Conservation (phyloP, 495 filamentous ascomycete genomes). For the Amorphotheca resinae region DNA sequence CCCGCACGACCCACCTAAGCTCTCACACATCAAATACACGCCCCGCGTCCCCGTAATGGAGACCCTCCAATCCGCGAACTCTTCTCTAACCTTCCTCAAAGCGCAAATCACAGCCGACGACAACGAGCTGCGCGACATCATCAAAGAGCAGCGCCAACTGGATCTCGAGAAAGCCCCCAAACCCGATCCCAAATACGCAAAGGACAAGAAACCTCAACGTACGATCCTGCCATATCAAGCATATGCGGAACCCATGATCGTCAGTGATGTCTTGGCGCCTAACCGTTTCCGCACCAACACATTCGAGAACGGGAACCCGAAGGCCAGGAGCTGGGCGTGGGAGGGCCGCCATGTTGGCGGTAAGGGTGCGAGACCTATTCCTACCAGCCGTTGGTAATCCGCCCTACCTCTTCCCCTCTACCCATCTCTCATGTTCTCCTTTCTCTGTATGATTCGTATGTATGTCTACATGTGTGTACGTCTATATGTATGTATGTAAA, state of each 20-base stretch:
- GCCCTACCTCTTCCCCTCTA: neutral
- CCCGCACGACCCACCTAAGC: constrained; percentile 37
- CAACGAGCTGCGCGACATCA: constrained; percentile 58
- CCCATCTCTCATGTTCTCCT: neutral
- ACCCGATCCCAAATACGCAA: constrained; percentile 7
- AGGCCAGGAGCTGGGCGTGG: constrained; percentile 13
- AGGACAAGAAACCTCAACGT: neutral
- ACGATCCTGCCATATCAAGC: constrained; percentile 12
- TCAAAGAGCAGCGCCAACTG: constrained; percentile 40
- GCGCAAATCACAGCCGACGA: constrained; percentile 75
- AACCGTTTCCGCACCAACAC: constrained; percentile 5
- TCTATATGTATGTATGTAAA: too few species aligned
- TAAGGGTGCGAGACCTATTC: neutral
- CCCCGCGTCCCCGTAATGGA: constrained; percentile 70
- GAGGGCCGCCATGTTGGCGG: neutral
- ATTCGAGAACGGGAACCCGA: constrained; percentile 1
- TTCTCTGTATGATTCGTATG: too few species aligned
- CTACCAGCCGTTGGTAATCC: too few species aligned
- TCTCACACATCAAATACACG: constrained; percentile 50
- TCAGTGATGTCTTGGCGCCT: constrained; percentile 4
- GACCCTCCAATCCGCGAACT: constrained; percentile 16
- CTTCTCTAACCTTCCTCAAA: constrained; percentile 50
- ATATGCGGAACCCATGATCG: constrained; percentile 4
- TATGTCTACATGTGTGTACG: too few species aligned
- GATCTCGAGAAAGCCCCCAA: constrained; percentile 1